Evolutionary conservation across 371 early-diverging fungal species (phyloP), one percentile per base, ranked within the genome.

Genomic region (Dipsacomyces acuminosporus): DNA sequence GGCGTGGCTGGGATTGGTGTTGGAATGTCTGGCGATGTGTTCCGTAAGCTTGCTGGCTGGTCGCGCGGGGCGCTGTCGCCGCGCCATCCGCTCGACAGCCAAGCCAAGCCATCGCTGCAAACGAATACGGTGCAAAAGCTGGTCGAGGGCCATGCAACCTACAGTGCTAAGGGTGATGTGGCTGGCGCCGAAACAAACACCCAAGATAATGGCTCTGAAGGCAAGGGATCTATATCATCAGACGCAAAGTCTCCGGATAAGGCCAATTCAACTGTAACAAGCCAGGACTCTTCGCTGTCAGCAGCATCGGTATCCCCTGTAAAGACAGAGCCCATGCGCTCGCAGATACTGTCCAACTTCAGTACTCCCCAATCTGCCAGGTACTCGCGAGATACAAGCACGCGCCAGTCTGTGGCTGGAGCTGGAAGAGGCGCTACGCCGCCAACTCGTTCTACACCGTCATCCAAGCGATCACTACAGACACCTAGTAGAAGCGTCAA

Each of bases 401-500:
- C 30, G 11, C 7, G 30, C 11, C 30, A 7, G 30, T 30, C 30
- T 30, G 30, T 11, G 30, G 7, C 5, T 30, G 11, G 30, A 11
- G 30, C 7, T 30, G 30, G 5, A 11, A 11, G 14, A 15, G 25
- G 42, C 22, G 22, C n/a, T 3, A 46, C 56, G 9, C 46, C 55
- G 17, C 43, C 25, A 11, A 49, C 42, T 9, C 40, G 64, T 3
- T 51, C 58, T 2, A 53, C 51, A 14, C 56, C 56, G 3, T 19
- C 48, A 14, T 56, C 65, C 17, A 30, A 30, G 46, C 58, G 17
- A 20, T 14, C 36, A 24, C 42, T 47, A 20, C 46, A 50, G 18
- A 66, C 63, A 6, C 64, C 67, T 1, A 53, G 50, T 17, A 65
- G 64, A 19, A 63, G 53, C 20, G 67, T 66, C 26, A 66, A 66